Conservation (phyloP, 768 basidiomycete species). For the Tulasnella sp. region DNA sequence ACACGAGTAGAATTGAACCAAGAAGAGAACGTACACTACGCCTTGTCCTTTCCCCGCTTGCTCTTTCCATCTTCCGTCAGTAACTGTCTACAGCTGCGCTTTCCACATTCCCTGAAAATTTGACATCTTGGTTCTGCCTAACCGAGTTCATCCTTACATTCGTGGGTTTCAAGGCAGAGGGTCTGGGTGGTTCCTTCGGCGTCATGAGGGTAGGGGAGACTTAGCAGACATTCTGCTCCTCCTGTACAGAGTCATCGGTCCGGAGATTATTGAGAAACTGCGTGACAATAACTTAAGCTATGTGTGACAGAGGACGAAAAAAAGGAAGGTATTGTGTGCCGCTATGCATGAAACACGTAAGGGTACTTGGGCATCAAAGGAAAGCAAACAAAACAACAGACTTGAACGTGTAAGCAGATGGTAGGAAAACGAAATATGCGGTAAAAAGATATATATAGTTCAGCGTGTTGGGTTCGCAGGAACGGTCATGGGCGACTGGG, state of each 20-base stretch:
- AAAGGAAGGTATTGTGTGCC: not conserved
- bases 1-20: no score
- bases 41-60: no score
- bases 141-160: no score
- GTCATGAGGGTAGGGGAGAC: no score
- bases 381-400: not conserved
- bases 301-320: not conserved
- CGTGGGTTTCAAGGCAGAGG: no score
- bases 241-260: not conserved
- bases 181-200: no score
- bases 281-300: not conserved
- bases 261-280: not conserved
- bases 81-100: no score
- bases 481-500: not conserved
- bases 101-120: no score
- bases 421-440: not conserved
- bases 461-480: not conserved
- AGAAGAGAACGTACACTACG: no score
- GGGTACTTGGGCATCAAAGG: not conserved
- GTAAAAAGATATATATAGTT: not conserved
- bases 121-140: no score
- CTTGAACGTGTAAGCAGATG: not conserved
- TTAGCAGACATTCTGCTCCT: no score
- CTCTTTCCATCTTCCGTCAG: no score
- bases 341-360: not conserved